Conservation (phyloP, 1,284 basidiomycete genomes). For the Hemileia vastatrix region DNA sequence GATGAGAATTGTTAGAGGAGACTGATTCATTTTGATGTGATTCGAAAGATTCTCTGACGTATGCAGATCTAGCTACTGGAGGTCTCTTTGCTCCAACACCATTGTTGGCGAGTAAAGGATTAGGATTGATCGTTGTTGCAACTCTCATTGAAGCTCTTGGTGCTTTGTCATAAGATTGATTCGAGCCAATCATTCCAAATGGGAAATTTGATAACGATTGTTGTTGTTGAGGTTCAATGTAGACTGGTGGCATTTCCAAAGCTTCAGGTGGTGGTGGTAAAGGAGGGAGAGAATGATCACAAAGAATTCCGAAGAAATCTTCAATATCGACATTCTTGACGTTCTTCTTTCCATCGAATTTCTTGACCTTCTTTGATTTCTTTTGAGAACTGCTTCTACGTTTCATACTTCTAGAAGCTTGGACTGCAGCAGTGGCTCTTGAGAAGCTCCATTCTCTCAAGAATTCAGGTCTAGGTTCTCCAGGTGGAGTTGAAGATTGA, state of each 20-base stretch:
- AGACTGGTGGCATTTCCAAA: slow-evolving; percentile 35
- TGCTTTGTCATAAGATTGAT: not conserved
- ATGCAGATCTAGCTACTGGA: slow-evolving; percentile 32
- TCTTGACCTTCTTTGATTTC: slow-evolving; percentile 4
- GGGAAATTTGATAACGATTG: not conserved
- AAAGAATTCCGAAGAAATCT: too few relatives aligned
- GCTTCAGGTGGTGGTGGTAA: slow-evolving; percentile 28
- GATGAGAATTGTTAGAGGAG: slow-evolving; percentile 2
- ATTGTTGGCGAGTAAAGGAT: not conserved
- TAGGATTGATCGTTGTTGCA: not conserved
- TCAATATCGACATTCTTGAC: too few relatives aligned
- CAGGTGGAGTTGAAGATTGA: slow-evolving; percentile 2
- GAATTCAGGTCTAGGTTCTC: slow-evolving; percentile 33
- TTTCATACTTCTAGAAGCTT: not conserved
- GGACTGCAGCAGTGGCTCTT: slow-evolving; percentile 18
- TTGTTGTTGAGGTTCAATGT: slow-evolving; percentile 21
- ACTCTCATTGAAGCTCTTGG: not conserved
- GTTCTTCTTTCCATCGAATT: not conserved
- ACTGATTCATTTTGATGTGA: not conserved
- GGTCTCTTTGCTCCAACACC: slow-evolving; percentile 20
- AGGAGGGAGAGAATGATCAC: too few relatives aligned
- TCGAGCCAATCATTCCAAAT: not conserved
- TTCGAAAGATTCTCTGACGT: slow-evolving; percentile 28
- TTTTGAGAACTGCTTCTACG: not conserved
- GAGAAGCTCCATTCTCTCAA: slow-evolving; percentile 35